Base-by-base conservation (phyloP, 352 stramenopile species). In the Globisporangium splendens region DNA sequence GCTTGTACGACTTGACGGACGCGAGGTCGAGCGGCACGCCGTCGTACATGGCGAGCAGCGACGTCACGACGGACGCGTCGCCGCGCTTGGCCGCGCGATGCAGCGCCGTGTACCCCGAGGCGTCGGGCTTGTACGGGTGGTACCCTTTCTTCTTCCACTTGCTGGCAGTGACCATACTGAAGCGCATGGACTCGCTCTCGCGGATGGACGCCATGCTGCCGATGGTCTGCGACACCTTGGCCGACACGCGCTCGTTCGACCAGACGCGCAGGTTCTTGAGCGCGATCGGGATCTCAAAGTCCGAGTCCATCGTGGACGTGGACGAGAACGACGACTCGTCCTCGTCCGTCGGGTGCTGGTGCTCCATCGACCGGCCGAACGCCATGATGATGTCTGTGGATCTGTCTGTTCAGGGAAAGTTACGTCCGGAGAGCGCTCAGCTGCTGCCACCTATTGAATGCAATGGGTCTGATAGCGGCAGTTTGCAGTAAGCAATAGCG, bases 131-230 rank as follows among this genome's bases (percentile, higher is more conserved):
- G 68, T 92, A 94, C 43, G 85, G 85, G 54, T 91, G 77, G 56
- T 94, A 94, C 31, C 82, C 85, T 56, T 85, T 78, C 46, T 90
- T 89, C 55, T 89, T 88, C 85, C 85, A 94, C 66, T 91, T 92
- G 70, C 65, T 80, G 18, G 85, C 82, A 15, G 75, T 92, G 46
- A 70, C 69, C 65, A 94, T 84, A 56, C 80, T 91, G 58, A 82
- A 86, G 63, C 83, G 82, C 72, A 94, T 81, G 12, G 79, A 82
- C 68, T 91, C 78, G 60, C 77, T 88, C 69, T 89, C 79, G 56
- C 74, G 76, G 62, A 89, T 90, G 1, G 75, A 83, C 44, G 79
- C 71, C 75, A 91, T 83, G 67, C 66, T 70, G 18, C 63, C 74
- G 51, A 92, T 77, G 28, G 65, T 69, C 50, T 79, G 66, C 51